Conservation (phyloP, 192 early-diverging fungal species). For the Diversispora epigaea region DNA sequence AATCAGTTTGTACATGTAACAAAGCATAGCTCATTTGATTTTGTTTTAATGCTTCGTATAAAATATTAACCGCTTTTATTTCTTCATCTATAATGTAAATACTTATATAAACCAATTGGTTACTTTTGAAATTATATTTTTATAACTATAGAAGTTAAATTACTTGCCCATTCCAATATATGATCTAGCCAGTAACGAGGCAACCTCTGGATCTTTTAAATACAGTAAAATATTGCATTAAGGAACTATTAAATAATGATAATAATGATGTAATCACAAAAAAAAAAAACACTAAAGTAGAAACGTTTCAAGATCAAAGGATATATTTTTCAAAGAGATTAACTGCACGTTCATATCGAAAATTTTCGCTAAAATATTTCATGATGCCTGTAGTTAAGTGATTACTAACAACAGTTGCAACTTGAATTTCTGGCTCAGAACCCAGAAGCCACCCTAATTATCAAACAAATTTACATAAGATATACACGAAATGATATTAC, state of each 20-base stretch:
- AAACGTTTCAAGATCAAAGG: constrained; percentile 26
- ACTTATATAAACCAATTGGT: neutral
- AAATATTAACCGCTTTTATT: constrained; percentile 84
- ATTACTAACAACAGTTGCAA: constrained; percentile 88
- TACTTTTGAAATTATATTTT: neutral
- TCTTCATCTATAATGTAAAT: constrained; percentile 70
- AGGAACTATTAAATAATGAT: constrained; percentile 10
- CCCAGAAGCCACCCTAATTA: constrained; percentile 84
- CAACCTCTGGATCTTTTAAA: constrained; percentile 84
- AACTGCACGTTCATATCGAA: constrained; percentile 76
- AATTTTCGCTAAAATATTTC: constrained; percentile 85
- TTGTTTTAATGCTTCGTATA: constrained; percentile 80
- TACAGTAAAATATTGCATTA: constrained; percentile 50
- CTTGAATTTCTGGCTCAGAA: constrained; percentile 89
- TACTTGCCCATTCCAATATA: constrained; percentile 62
- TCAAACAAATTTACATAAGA: neutral
- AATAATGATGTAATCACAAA: neutral
- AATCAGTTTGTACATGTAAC: constrained; percentile 88
- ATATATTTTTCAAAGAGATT: constrained; percentile 73
- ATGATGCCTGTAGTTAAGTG: constrained; percentile 85
- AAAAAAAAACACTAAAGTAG: constrained; percentile 8
- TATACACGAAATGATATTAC: neutral
- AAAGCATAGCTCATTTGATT: constrained; percentile 81
- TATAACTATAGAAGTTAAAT: neutral
- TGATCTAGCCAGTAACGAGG: constrained; percentile 77